phyloP scores from a whole-genome alignment of 495 filamentous ascomycete genomes.

The Annulohypoxylon stygium region DNA sequence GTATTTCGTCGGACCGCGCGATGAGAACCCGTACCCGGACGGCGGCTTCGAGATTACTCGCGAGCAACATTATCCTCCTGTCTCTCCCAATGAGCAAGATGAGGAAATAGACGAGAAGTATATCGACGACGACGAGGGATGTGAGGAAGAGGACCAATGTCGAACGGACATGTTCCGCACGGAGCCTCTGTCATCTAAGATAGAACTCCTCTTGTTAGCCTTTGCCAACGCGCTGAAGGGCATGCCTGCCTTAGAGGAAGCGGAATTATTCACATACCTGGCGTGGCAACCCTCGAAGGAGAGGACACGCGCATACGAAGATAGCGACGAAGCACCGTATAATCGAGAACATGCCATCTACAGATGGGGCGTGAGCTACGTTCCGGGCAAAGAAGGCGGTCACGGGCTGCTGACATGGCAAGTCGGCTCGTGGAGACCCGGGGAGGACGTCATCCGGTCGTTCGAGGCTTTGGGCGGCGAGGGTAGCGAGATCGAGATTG shows the following conservation, averaged over 20 bases:
- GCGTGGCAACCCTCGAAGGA: slow-evolving; percentile 43
- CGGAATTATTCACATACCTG: slow-evolving; percentile 46
- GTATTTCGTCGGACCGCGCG: slow-evolving; percentile 51
- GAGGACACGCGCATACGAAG: slow-evolving; percentile 31
- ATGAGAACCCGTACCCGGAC: slow-evolving; percentile 42
- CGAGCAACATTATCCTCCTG: slow-evolving; percentile 51
- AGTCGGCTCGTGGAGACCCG: slow-evolving; percentile 34
- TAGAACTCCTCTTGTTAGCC: slow-evolving; percentile 39
- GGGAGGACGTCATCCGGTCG: slow-evolving; percentile 25
- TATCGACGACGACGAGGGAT: slow-evolving; percentile 22
- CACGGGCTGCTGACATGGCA: slow-evolving; percentile 35
- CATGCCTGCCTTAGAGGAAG: slow-evolving; percentile 41
- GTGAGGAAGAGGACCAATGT: slow-evolving; percentile 46
- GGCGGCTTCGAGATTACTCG: slow-evolving; percentile 49
- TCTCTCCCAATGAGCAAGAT: slow-evolving; percentile 34
- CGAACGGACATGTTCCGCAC: slow-evolving; percentile 50
- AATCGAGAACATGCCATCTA: slow-evolving; percentile 27
- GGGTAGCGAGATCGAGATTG: slow-evolving; percentile 15
- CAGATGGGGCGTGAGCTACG: slow-evolving; percentile 38
- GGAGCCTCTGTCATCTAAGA: slow-evolving; percentile 38
- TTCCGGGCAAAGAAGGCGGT: slow-evolving; percentile 22
- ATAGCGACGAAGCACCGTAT: slow-evolving; percentile 25
- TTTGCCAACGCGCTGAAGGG: slow-evolving; percentile 34
- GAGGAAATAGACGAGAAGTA: slow-evolving; percentile 43
- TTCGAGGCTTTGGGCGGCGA: slow-evolving; percentile 30